Base-by-base conservation (phyloP, 2,329 filamentous ascomycete genomes). In the Calonectria pseudoreteaudii region DNA sequence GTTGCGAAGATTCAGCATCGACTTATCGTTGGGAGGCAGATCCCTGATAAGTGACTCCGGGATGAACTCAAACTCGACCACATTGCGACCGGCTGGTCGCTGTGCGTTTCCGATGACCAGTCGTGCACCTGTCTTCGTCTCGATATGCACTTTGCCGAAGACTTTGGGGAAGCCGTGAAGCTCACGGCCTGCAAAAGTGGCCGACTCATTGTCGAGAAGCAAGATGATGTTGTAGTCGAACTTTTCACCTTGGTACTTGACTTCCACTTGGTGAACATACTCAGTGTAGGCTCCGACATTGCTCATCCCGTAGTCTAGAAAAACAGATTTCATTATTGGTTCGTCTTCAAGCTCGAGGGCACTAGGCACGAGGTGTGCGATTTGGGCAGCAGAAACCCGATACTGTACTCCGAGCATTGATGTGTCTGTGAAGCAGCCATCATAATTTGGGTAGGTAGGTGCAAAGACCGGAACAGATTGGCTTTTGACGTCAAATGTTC, bases 41-140 rank as follows among this genome's bases (percentile, higher is more conserved):
- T 31, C 23, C 16, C 38, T 26, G n/a, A 74, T 11, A 31, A 68
- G 38, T 49, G 71, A 65, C 10, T 74, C 47, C 7, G 72, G 69
- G 14, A 74, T 60, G 38, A 74, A 74, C 49, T 74, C 69, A 68
- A 74, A 74, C 49, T 68, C 65, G 31, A 72, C 56, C 26, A 74
- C 64, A 1, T 49, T 49, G 31, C 69, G 56, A 26, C 72, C 69
- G 5, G 30, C n/a, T 7, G 72, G 72, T 50, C 72, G 68, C 26
- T 74, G 68, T 7, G 69, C 47, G n/a, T 58, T 44, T 38, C 72
- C 72, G 30, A 38, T 3, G 6, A 74, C 49, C 11, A 74, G 68
- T 1, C 72, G 56, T 31, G 64, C 64, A 31, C 68, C 72, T 10
- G 72, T 71, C 3, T 64, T 68, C 26, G 68, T 28, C 13, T 71